phyloP scores from a whole-genome alignment of 192 early-diverging fungal species.

The Mortierella hygrophila region DNA sequence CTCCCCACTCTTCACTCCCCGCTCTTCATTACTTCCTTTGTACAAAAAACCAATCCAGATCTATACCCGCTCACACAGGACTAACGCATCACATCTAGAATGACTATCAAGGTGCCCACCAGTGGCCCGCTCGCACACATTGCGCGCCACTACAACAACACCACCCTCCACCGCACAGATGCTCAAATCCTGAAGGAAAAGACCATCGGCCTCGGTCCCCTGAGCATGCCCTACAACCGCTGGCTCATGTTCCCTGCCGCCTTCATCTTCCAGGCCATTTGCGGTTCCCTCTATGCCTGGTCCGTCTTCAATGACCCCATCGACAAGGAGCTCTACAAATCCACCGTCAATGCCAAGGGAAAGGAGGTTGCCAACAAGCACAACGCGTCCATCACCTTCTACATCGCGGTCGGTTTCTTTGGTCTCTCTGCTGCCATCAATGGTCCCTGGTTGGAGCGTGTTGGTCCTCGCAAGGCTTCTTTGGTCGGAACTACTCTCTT shows the following conservation, averaged over 20 bases:
- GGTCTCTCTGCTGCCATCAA: slow-evolving; percentile 77
- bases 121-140: slow-evolving; percentile 11
- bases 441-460: slow-evolving; percentile 86
- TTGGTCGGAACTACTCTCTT: slow-evolving; percentile 74
- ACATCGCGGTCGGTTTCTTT: slow-evolving; percentile 83
- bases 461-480: slow-evolving; percentile 76
- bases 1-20: not conserved
- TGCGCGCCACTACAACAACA: slow-evolving; percentile 53
- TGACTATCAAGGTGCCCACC: not conserved
- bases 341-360: slow-evolving; percentile 55
- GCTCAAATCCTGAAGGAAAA: slow-evolving; percentile 70
- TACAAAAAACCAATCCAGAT: too few species aligned
- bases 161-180: slow-evolving; percentile 70
- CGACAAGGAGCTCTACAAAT: slow-evolving; percentile 68
- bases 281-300: slow-evolving; percentile 84
- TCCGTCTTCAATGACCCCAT: slow-evolving; percentile 83
- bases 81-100: not conserved
- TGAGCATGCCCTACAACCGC: slow-evolving; percentile 63
- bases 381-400: slow-evolving; percentile 73
- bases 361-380: slow-evolving; percentile 55
- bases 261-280: slow-evolving; percentile 79
- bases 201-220: slow-evolving; percentile 55
- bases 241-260: slow-evolving; percentile 80
- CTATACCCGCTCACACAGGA: not conserved
- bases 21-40: not conserved